These are phyloP conservation scores for Cercospora canescens DNA, from an alignment of 2,329 filamentous ascomycete species.

Conservation along the genomic window DNA sequence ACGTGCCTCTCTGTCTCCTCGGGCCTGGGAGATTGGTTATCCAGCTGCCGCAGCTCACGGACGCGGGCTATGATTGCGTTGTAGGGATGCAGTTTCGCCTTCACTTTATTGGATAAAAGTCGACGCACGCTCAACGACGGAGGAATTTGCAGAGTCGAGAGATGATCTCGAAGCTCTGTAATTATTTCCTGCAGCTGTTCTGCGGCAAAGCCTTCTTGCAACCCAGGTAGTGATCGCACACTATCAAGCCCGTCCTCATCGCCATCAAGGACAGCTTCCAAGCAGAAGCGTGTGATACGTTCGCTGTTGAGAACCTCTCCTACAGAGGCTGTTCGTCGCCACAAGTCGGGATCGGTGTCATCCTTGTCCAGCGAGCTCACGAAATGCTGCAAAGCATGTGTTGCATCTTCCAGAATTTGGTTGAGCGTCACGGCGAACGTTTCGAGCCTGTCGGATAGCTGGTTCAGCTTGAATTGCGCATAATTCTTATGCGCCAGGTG, in stretches of 20 bases:
- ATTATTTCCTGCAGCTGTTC: slow-evolving; percentile 54
- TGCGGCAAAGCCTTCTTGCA: slow-evolving; percentile 56
- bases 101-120: slow-evolving; percentile 54
- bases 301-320: slow-evolving; percentile 58
- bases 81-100: slow-evolving; percentile 57
- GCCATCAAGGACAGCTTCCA: slow-evolving; percentile 63
- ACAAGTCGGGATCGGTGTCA: slow-evolving; percentile 64
- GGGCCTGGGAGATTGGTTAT: not conserved
- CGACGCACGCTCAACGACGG: slow-evolving; percentile 51
- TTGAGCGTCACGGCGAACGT: slow-evolving; percentile 28
- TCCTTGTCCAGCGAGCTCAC: slow-evolving; percentile 65
- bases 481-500: slow-evolving; percentile 96
- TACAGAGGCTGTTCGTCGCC: slow-evolving; percentile 61
- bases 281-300: slow-evolving; percentile 60
- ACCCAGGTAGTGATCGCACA: slow-evolving; percentile 57
- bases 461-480: slow-evolving; percentile 86
- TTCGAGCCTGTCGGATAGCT: slow-evolving; percentile 30
- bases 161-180: slow-evolving; percentile 53
- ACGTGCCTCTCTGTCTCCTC: slow-evolving; percentile 21
- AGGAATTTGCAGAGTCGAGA: slow-evolving; percentile 55
- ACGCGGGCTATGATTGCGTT: slow-evolving; percentile 38
- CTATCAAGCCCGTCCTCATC: slow-evolving; percentile 59
- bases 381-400: slow-evolving; percentile 54
- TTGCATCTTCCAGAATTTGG: slow-evolving; percentile 37
- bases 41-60: slow-evolving; percentile 10